Percentiles rank a stretch among this genome's conserved stretches.
Evolutionary conservation across 805 yeast genomes (phyloP).

Genomic region (Kregervanrija pseudodelftensis): DNA sequence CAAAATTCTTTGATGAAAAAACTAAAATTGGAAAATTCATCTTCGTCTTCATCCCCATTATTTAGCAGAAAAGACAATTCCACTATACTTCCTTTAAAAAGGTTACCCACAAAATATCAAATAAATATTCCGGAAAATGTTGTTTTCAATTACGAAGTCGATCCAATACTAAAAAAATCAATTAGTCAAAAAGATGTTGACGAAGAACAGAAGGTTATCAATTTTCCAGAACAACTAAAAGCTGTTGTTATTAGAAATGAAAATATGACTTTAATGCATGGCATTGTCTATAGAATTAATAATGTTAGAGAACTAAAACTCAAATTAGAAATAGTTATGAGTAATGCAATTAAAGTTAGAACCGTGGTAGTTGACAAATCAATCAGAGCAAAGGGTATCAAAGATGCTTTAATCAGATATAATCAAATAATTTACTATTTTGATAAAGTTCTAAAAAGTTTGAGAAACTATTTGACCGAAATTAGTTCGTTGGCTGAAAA

Average conservation of each 20-base stretch:
- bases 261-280: slow-evolving; percentile 4
- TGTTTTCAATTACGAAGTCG: neutral
- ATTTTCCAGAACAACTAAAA: neutral
- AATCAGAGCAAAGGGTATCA: neutral
- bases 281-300: slow-evolving; percentile 6
- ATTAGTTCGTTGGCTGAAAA: neutral
- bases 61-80: too few species aligned
- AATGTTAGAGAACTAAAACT: slow-evolving; percentile 5
- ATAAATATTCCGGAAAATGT: slow-evolving; percentile 2
- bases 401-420: slow-evolving; percentile 7
- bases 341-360: slow-evolving; percentile 1
- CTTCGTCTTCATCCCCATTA: too few species aligned
- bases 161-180: slow-evolving; percentile 4
- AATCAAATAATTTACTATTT: slow-evolving; percentile 8
- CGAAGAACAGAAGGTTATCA: slow-evolving; percentile 1
- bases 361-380: slow-evolving; percentile 4
- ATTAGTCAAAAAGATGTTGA: slow-evolving; percentile 4
- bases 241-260: slow-evolving; percentile 4
- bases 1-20: too few species aligned
- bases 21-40: too few species aligned
- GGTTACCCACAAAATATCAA: slow-evolving; percentile 12
- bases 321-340: slow-evolving; percentile 2
- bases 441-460: slow-evolving; percentile 1
- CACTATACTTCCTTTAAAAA: slow-evolving; percentile 4
- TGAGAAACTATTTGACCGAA: neutral